These are phyloP conservation scores for Aspergillus haitiensis DNA, from an alignment of 495 filamentous ascomycete genomes.

Conservation along the genomic window DNA sequence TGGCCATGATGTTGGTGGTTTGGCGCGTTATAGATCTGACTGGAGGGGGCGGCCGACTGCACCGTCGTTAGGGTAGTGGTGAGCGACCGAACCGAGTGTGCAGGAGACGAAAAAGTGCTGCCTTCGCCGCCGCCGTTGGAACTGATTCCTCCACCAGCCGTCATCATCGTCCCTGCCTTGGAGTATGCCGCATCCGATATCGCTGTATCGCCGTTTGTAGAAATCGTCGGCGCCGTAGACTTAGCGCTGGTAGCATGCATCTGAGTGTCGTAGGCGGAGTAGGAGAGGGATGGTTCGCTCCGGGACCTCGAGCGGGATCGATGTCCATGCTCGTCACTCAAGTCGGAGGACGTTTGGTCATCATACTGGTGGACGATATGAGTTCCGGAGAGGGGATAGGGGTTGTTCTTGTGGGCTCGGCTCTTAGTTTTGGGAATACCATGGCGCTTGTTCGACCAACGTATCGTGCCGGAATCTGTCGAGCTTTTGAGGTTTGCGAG, in stretches of 20 bases:
- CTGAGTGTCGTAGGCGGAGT: slow-evolving; percentile 59
- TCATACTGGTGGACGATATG: slow-evolving; percentile 36
- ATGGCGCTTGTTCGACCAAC: slow-evolving; percentile 52
- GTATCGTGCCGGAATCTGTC: slow-evolving; percentile 49
- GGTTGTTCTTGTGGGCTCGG: slow-evolving; percentile 68
- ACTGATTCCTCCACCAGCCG: slow-evolving; percentile 59
- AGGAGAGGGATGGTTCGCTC: slow-evolving; percentile 54
- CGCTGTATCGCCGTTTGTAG: slow-evolving; percentile 74
- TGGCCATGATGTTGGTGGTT: slow-evolving; percentile 39
- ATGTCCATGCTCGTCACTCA: slow-evolving; percentile 28
- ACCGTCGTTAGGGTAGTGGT: slow-evolving; percentile 96
- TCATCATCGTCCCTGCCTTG: slow-evolving; percentile 74
- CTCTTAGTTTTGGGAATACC: slow-evolving; percentile 57
- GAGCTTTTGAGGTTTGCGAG: slow-evolving; percentile 78
- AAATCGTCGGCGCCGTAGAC: slow-evolving; percentile 74
- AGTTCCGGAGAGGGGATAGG: slow-evolving; percentile 70
- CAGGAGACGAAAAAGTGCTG: slow-evolving; percentile 92
- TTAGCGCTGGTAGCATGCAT: slow-evolving; percentile 62
- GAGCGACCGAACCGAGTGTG: slow-evolving; percentile 85
- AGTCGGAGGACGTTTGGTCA: slow-evolving; percentile 51
- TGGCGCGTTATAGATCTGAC: slow-evolving; percentile 50
- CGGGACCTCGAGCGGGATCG: slow-evolving; percentile 41
- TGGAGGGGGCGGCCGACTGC: slow-evolving; percentile 78
- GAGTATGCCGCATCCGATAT: slow-evolving; percentile 75
- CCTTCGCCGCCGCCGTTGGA: slow-evolving; percentile 67